Conservation (phyloP, 768 basidiomycete species). For the Rhizopogon salebrosus region DNA sequence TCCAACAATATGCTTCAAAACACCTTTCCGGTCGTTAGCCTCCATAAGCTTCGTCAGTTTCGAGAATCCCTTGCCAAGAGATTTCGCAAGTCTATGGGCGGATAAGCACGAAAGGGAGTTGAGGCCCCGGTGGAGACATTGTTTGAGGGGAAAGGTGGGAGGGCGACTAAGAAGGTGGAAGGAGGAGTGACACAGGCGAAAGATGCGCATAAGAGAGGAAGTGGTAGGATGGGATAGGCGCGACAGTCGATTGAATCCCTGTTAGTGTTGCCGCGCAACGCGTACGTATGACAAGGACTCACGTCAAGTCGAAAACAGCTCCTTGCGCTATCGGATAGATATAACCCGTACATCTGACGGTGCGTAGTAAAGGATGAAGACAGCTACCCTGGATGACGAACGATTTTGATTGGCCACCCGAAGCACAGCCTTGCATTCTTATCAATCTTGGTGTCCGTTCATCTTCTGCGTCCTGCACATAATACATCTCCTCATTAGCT, state of each 20-base stretch:
- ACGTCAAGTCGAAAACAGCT: conserved; percentile 81
- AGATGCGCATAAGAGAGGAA: conserved; percentile 58
- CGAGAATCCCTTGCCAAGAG: conserved; percentile 68
- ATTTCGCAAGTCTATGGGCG: conserved; percentile 72
- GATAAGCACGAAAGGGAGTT: conserved; percentile 81
- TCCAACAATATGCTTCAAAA: conserved; percentile 56
- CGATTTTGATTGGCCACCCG: too few relatives aligned
- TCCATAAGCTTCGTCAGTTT: conserved; percentile 61
- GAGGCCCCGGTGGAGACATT: conserved; percentile 91
- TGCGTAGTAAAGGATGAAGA: too few relatives aligned
- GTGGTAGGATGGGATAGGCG: conserved; percentile 68
- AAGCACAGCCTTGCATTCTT: too few relatives aligned
- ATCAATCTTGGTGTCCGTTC: too few relatives aligned
- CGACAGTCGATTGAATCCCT: conserved; percentile 59
- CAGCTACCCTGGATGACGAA: too few relatives aligned
- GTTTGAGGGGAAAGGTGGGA: conserved; percentile 71
- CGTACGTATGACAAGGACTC: conserved; percentile 21
- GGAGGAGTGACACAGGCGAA: conserved; percentile 76
- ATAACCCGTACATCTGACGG: too few relatives aligned
- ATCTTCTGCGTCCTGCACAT: too few relatives aligned
- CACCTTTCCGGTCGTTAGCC: conserved; percentile 63
- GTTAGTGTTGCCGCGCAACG: conserved; percentile 3
- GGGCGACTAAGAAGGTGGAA: conserved; percentile 48
- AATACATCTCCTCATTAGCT: too few relatives aligned
- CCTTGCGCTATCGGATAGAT: too few relatives aligned